Base-by-base conservation (phyloP, 345 rosid genomes). In the Brassica carinata region DNA sequence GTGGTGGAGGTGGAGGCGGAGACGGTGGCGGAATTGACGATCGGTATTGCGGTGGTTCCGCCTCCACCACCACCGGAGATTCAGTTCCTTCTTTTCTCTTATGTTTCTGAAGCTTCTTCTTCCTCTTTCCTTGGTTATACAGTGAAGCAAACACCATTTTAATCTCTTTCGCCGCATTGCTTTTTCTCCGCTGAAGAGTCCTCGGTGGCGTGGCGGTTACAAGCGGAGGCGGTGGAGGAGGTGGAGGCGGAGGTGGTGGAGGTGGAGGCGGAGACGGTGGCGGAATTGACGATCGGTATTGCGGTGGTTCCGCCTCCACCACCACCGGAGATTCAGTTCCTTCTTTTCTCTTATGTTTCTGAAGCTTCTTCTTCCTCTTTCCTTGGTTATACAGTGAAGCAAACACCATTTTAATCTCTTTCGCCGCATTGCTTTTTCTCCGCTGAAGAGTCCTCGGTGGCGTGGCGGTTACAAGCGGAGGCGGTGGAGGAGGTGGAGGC, bases 321-420 rank as follows among this genome's bases (percentile, higher is more conserved):
- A 8, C 7, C 29, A 8, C 38, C 53, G 80, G 84, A 71, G 77
- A 76, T 45, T 81, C 84, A 3, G 0, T 76, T 64, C 63, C 58
- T 23, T 81, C 80, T 4, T 71, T 81, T 33, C 75, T 87, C 78
- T 78, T 80, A 38, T 82, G 69, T 78, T 81, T 89, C 61, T 79
- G 73, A 64, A 58, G 88, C 62, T 90, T 94, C 87, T 77, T 89
- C 89, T 87, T 92, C 80, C 75, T 83, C 81, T 88, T 92, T 51
- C 87, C 85, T 76, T 87, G 90, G 73, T 87, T 83, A 43, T 85
- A 79, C 30, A 91, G 74, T 13, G 97, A 87, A 67, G 90, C 85
- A 1, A 94, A 78, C 11, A 79, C 96, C 92, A 83, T 86, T 85
- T 86, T 89, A 61, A 94, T 84, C 87, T 94, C 98, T 85, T 83